phyloP scores from a whole-genome alignment of 352 stramenopile genomes.

The Pythium aristosporum region DNA sequence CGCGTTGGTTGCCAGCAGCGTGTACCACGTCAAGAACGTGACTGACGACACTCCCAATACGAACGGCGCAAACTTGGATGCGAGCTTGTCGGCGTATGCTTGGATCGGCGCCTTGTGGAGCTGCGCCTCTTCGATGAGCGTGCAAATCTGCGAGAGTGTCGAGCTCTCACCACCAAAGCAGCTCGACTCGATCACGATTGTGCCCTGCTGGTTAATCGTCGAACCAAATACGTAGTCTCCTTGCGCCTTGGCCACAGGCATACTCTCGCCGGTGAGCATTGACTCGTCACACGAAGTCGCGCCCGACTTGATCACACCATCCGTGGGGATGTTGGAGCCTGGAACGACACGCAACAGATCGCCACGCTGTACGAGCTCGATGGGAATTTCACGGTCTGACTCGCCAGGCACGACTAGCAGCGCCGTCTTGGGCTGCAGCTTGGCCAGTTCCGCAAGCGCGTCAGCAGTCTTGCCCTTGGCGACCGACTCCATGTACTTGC shows the following conservation, averaged over 20 bases:
- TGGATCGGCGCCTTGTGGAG: conserved; percentile 89
- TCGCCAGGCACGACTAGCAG: conserved; percentile 54
- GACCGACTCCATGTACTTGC: conserved; percentile 89
- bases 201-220: conserved; percentile 83
- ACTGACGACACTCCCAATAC: conserved; percentile 60
- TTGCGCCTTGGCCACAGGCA: conserved; percentile 76
- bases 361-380: conserved; percentile 81
- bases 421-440: conserved; percentile 79
- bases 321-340: conserved; percentile 76
- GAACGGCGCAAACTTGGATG: conserved; percentile 65
- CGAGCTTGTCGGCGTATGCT: conserved; percentile 73
- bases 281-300: conserved; percentile 74
- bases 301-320: conserved; percentile 75
- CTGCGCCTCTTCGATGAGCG: conserved; percentile 86
- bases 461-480: conserved; percentile 85
- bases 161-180: conserved; percentile 70
- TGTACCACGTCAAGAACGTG: conserved; percentile 62
- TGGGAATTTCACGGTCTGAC: conserved; percentile 68
- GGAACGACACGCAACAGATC: conserved; percentile 72
- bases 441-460: conserved; percentile 66
- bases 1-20: conserved; percentile 43
- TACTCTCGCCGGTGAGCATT: conserved; percentile 87
- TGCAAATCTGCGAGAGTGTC: conserved; percentile 74
- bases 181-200: conserved; percentile 80
- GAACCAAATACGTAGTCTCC: conserved; percentile 85